A percentile compares a stretch with the other conserved stretches of the same genome.
These are phyloP conservation scores for Saccharomycopsis sp. DNA, from an alignment of 805 yeast species.

Conservation along the genomic window DNA sequence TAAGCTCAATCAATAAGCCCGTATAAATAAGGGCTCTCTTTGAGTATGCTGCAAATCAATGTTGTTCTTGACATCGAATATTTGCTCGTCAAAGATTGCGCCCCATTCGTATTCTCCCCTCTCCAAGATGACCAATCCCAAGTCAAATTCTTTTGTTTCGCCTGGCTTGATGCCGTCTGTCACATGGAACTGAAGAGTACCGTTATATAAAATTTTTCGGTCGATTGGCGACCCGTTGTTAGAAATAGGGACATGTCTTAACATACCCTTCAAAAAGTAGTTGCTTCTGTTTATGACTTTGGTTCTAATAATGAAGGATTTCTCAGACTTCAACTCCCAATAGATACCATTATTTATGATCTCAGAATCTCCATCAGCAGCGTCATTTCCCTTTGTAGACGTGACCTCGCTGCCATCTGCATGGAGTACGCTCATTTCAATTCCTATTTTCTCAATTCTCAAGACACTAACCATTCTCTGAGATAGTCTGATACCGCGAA, in stretches of 20 bases:
- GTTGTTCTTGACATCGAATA: slow-evolving; percentile 20
- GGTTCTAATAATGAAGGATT: slow-evolving; percentile 45
- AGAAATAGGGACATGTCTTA: slow-evolving; percentile 51
- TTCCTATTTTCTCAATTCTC: slow-evolving; percentile 40
- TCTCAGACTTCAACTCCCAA: slow-evolving; percentile 36
- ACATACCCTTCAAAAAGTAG: slow-evolving; percentile 41
- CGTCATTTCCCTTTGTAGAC: slow-evolving; percentile 1
- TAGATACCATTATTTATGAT: slow-evolving; percentile 27
- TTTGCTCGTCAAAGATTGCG: slow-evolving; percentile 44
- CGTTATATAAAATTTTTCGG: slow-evolving; percentile 61
- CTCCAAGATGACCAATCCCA: slow-evolving; percentile 62
- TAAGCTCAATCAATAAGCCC: slow-evolving; percentile 23
- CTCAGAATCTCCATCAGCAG: slow-evolving; percentile 10
- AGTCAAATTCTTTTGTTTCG: slow-evolving; percentile 33
- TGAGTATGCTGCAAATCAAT: slow-evolving; percentile 33
- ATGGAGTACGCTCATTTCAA: slow-evolving; percentile 31
- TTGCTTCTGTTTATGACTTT: slow-evolving; percentile 43
- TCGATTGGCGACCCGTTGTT: slow-evolving; percentile 36
- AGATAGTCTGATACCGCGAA: slow-evolving; percentile 59
- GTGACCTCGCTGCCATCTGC: slow-evolving; percentile 18
- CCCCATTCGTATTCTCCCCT: slow-evolving; percentile 84
- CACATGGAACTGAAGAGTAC: slow-evolving; percentile 56
- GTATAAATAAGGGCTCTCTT: slow-evolving; percentile 33
- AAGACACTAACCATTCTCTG: slow-evolving; percentile 52
- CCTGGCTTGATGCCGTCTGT: slow-evolving; percentile 38